A percentile compares a stretch with the other conserved stretches of the same genome.
Evolutionary conservation across 345 rosid genomes (phyloP).

Genomic region (Sisymbrium irio): DNA sequence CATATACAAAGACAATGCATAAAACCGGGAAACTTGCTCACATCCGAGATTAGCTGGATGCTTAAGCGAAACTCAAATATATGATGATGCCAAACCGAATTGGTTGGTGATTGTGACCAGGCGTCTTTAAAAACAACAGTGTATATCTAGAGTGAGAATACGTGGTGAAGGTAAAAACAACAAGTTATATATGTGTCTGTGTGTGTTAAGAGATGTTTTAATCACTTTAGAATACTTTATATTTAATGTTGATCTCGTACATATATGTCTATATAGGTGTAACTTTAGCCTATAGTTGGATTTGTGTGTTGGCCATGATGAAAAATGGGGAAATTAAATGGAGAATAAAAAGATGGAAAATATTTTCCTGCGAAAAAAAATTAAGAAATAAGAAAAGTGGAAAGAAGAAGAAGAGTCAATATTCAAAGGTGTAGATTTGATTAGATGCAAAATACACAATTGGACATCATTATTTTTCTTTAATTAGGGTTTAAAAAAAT

Average conservation of each 20-base stretch:
- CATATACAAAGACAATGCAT: background rate
- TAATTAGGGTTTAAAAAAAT: slow-evolving; percentile 8
- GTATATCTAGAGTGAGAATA: background rate
- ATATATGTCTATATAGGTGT: background rate
- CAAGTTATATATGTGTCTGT: background rate
- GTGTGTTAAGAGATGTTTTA: background rate
- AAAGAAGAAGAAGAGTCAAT: slow-evolving; percentile 21
- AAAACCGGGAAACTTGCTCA: background rate
- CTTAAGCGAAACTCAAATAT: background rate
- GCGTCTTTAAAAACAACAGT: slow-evolving; percentile 18
- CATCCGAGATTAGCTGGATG: background rate
- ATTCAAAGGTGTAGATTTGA: slow-evolving; percentile 34
- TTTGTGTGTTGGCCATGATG: slow-evolving; percentile 40
- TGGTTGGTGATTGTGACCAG: slow-evolving; percentile 23
- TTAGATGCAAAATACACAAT: slow-evolving; percentile 29
- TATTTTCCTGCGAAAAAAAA: background rate
- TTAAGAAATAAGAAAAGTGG: background rate
- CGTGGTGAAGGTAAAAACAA: background rate
- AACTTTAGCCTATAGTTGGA: slow-evolving; percentile 31
- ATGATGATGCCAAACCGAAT: background rate
- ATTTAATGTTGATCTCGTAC: slow-evolving; percentile 8
- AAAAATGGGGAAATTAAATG: slow-evolving; percentile 10
- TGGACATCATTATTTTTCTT: slow-evolving; percentile 28
- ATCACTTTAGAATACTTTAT: slow-evolving; percentile 6
- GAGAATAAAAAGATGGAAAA: slow-evolving; percentile 1